Evolutionary conservation across 768 basidiomycete genomes (phyloP).

Genomic region (Floccularia luteovirens): DNA sequence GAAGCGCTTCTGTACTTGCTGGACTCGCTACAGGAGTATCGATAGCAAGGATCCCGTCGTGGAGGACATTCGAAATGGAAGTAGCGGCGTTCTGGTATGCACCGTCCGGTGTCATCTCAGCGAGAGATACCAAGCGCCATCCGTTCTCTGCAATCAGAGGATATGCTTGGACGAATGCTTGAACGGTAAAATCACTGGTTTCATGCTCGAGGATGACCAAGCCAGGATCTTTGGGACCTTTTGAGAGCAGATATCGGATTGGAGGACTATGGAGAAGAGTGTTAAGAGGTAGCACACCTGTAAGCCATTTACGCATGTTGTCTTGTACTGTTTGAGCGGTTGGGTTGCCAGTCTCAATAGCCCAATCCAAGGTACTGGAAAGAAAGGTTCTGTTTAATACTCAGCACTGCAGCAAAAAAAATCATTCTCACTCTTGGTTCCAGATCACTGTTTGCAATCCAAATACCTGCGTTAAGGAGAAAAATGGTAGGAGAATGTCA

Average conservation of each 20-base stretch:
- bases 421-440: constrained; percentile 73
- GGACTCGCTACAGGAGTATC: constrained; percentile 1
- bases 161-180: constrained; percentile 60
- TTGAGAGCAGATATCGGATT: background rate
- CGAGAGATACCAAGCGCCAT: constrained; percentile 63
- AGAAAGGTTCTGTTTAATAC: constrained; percentile 3
- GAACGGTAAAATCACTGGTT: constrained; percentile 47
- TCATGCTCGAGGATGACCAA: constrained; percentile 86
- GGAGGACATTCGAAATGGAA: constrained; percentile 21
- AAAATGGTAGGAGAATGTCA: background rate
- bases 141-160: constrained; percentile 57
- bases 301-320: constrained; percentile 49
- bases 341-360: constrained; percentile 35
- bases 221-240: constrained; percentile 71
- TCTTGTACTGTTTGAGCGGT: constrained; percentile 37
- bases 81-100: constrained; percentile 40
- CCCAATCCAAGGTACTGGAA: constrained; percentile 80
- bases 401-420: constrained; percentile 1
- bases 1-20: too few relatives aligned
- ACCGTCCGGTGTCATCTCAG: constrained; percentile 29
- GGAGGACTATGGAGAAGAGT: background rate
- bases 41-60: constrained; percentile 14
- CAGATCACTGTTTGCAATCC: constrained; percentile 81
- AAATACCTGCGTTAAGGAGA: constrained; percentile 36
- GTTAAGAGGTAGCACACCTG: constrained; percentile 24